Base-by-base conservation (phyloP, 2,329 filamentous ascomycete species). In the Cytospora schulzeri region DNA sequence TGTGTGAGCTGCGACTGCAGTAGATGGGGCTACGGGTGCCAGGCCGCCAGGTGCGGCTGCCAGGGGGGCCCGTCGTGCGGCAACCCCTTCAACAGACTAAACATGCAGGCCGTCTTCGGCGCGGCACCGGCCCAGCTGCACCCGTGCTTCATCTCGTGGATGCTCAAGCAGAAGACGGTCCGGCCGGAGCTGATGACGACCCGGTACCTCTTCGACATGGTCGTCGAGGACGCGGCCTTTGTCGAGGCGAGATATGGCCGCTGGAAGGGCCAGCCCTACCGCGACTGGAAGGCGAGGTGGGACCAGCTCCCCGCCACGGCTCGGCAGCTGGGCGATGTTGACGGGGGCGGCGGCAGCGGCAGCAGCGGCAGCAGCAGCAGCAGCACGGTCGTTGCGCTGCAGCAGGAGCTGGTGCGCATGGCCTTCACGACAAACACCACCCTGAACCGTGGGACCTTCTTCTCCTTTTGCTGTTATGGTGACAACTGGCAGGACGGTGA, bases 331-430 rank as follows among this genome's bases (percentile, higher is more conserved):
- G 17, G 15, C 19, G 38, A n/a, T 4, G n/a, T 4, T 4, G 15
- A 5, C 48, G 29, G 33, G 17, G 19, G n/a, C 35, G 15, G 17
- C 35, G 24, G 45, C n/a, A 22, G n/a, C 35, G 19, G 48, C 2
- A n/a, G 11, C 28, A 12, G 33, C n/a, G 57, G 52, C 4, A n/a
- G 17, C 35, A 22, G 45, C n/a, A 22, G n/a, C 35, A 22, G 48
- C 2, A n/a, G 11, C 28, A 12, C 28, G 15, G 57, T 45, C 4
- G 22, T 57, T 17, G 48, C 3, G 19, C 57, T 64, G 45, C 62
- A 54, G 38, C 64, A 64, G n/a, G 61, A 66, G 61, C 50, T 66
- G 57, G 57, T 64, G 24, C 57, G 64, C 17, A 28, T 60, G 61
- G 64, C 57, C 1, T 60, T 66, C 22, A 57, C 64, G 8, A 26